Base-by-base conservation (phyloP, 495 filamentous ascomycete genomes). In the Penicillium crystallinum region DNA sequence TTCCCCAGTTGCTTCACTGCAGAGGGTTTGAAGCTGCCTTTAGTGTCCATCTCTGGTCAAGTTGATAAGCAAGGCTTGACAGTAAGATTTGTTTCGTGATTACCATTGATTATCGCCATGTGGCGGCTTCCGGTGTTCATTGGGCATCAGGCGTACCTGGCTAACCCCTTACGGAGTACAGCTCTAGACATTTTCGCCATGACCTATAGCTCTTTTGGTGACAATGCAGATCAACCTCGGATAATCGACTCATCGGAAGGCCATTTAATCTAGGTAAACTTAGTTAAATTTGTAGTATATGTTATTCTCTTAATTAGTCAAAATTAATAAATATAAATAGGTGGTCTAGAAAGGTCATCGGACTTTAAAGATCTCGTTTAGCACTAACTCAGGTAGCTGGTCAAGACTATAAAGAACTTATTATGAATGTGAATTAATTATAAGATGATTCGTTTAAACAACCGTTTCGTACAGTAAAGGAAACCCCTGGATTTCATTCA, bases 131-230 rank as follows among this genome's bases (percentile, higher is more conserved):
- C 35, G 49, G 29, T 53, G 23, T 52, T 58, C 22, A 58, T 50
- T 58, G 50, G 55, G 50, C 40, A 58, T 58, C 30, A 58, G 50
- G 19, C 31, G 49, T 57, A 29, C 49, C 49, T 46, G 49, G 44
- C 49, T 57, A 57, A 57, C 44, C 49, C 27, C 45, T 57, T n/a
- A n/a, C n/a, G n/a, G n/a, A n/a, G n/a, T 49, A 46, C 45, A 49
- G 55, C 49, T 53, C 18, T 36, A 49, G 46, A 39, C 30, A 4
- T 53, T 18, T 56, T 42, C 49, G 44, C 43, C 22, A 57, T 53
- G 47, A 46, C 39, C 55, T 6, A 53, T 30, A 57, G 40, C 50
- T 46, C 21, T 57, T 46, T 53, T 41, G 40, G 3, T 49, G 55
- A 53, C 17, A 45, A 53, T 57, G 40, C 41, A 4, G 38, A 29